A percentile compares a stretch with the other conserved stretches of the same genome.
Evolutionary conservation across 345 rosid species (phyloP).

Genomic region (Punica granatum): DNA sequence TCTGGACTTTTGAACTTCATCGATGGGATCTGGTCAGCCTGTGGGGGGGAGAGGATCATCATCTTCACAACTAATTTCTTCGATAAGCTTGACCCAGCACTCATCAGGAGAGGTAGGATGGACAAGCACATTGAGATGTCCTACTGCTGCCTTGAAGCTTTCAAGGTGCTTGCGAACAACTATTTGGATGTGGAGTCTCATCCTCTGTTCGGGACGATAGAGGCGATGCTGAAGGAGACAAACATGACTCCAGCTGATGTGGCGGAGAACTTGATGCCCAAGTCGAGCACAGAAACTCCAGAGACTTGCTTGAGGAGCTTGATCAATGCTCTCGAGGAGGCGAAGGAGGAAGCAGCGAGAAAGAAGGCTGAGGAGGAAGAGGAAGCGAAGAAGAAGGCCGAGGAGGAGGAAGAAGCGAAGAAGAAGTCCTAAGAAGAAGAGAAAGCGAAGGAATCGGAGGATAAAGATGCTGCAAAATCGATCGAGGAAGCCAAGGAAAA

Average conservation of each 20-base stretch:
- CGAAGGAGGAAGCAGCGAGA: constrained; percentile 10
- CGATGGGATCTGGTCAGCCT: constrained; percentile 23
- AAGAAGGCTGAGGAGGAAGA: constrained; percentile 5
- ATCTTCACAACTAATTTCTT: constrained; percentile 20
- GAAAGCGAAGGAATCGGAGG: neutral
- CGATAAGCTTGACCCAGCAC: constrained; percentile 20
- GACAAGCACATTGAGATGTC: constrained; percentile 22
- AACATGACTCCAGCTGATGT: constrained; percentile 19
- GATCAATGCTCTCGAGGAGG: constrained; percentile 1
- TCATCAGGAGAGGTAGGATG: constrained; percentile 23
- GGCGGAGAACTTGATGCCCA: constrained; percentile 20
- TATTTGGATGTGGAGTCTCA: constrained; percentile 11
- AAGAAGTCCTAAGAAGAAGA: constrained; percentile 5
- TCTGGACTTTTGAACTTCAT: constrained; percentile 22
- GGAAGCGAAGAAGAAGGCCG: constrained; percentile 1
- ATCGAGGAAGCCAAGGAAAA: neutral
- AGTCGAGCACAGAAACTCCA: neutral
- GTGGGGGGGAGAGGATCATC: constrained; percentile 16
- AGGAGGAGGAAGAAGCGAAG: constrained; percentile 6
- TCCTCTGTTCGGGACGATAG: neutral
- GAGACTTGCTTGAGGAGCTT: constrained; percentile 12
- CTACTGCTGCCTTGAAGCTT: constrained; percentile 11
- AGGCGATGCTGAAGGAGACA: constrained; percentile 4
- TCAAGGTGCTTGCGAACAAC: constrained; percentile 12
- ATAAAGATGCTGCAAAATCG: neutral